Evolutionary conservation across 192 early-diverging fungal species (phyloP), one percentile per base, ranked within the genome.

Genomic region (Entophlyctis luteolus): DNA sequence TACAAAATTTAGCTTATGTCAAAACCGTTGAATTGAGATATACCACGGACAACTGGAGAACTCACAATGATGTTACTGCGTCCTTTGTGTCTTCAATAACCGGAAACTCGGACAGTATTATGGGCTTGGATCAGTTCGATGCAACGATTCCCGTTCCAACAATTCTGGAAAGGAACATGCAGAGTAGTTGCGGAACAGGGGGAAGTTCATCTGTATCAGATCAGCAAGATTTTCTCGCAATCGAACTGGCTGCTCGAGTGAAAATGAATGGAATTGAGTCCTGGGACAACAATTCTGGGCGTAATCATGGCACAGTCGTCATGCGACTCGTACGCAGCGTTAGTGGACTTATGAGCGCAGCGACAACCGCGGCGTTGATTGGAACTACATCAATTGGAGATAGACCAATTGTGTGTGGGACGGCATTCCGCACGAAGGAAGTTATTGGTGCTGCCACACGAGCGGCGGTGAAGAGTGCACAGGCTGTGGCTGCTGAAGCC

Each of bases 271-370:
- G 85, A 3, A 62, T 57, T 27, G 89, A 91, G 72, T 84, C 85
- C 75, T 98, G 95, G 95, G 95, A 98, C 83, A 98, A 94, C 78
- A 98, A 98, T 83, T 67, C 71, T 59, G 90, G 91, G 42, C 72
- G 76, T 55, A 98, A 98, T 81, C 67, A 69, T 50, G 48, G 27
- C 16, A 4, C 48, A 25, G 16, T 46, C 4, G 29, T 69, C 14
- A 14, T 1, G 22, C 54, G 65, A 8, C 20, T 36, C 1, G 53
- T 45, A 10, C 28, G 65, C 4, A 12, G 16, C 14, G 20, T 60
- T 18, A n/a, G n/a, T n/a, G 20, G 20, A 46, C 39, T 60, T 23
- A 60, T 60, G 58, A 45, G 38, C 18, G 58, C 58, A 12, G 58
- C 58, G 18, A 60, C 58, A 28, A 45, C 58, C 1, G 58, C 58